These are phyloP conservation scores for Erysimum cheiri DNA, from an alignment of 441 rosid genomes.

Conservation along the genomic window DNA sequence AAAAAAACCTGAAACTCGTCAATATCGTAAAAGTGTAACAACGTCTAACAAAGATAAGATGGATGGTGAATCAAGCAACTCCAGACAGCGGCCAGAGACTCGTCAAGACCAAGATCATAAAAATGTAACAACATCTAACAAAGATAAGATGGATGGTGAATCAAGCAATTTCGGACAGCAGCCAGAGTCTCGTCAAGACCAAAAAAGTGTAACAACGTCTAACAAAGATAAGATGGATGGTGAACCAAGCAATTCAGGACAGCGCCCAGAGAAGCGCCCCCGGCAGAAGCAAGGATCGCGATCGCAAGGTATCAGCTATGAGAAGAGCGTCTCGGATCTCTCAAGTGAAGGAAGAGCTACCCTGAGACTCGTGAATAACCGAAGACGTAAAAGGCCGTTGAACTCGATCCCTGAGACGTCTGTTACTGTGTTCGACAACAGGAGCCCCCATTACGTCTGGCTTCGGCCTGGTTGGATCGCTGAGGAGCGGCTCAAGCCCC, in stretches of 20 bases:
- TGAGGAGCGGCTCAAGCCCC: slow-evolving; percentile 14
- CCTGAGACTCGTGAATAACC: neutral
- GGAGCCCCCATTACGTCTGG: slow-evolving; percentile 5
- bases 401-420: neutral
- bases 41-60: neutral
- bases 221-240: neutral
- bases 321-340: slow-evolving; percentile 1
- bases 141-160: neutral
- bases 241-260: neutral
- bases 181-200: neutral
- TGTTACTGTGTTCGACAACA: slow-evolving; percentile 19
- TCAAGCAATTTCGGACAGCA: neutral
- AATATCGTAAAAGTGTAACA: neutral
- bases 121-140: neutral
- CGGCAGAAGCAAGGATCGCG: neutral
- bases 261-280: neutral
- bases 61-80: neutral
- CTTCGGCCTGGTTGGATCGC: slow-evolving; percentile 31
- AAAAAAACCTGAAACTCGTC: neutral
- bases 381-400: neutral
- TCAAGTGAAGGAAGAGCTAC: slow-evolving; percentile 39
- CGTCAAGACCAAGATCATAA: neutral
- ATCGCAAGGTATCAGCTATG: neutral
- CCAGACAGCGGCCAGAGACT: neutral
- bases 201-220: neutral